Percentiles rank a stretch among this genome's conserved stretches.
Conservation (phyloP, 306 rosid genomes). For the Medicago truncatula region DNA sequence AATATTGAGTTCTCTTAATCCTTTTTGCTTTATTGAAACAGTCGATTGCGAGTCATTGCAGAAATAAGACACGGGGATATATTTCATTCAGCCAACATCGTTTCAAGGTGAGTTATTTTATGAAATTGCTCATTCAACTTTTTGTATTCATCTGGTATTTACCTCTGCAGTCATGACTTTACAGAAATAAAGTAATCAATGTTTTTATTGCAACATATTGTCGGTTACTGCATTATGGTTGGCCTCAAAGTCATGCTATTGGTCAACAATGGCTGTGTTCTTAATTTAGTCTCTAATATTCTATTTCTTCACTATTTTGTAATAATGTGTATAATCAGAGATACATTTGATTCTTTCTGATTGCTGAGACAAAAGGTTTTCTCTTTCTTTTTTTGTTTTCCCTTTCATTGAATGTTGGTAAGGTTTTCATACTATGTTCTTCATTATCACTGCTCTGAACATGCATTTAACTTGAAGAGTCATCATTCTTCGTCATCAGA, state of each 20-base stretch:
- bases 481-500: not conserved
- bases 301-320: conserved; percentile 13
- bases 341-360: conserved; percentile 36
- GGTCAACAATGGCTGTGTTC: conserved; percentile 26
- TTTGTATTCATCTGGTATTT: conserved; percentile 11
- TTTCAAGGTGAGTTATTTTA: conserved; percentile 76
- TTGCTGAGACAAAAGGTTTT: conserved; percentile 9
- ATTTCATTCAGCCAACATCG: conserved; percentile 93
- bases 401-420: conserved; percentile 16
- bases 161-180: conserved; percentile 13
- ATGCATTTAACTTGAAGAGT: not conserved
- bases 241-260: not conserved
- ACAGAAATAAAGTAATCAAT: not conserved
- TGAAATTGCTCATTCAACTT: conserved; percentile 29
- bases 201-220: conserved; percentile 16
- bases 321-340: conserved; percentile 5
- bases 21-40: conserved; percentile 53
- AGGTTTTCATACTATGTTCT: conserved; percentile 10
- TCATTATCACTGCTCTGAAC: not conserved
- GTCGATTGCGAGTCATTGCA: conserved; percentile 93
- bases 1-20: conserved; percentile 3
- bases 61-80: conserved; percentile 90
- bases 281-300: conserved; percentile 15
- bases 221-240: conserved; percentile 19
- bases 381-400: not conserved